phyloP scores from a whole-genome alignment of 352 stramenopile species.

The Globisporangium abappressorium region DNA sequence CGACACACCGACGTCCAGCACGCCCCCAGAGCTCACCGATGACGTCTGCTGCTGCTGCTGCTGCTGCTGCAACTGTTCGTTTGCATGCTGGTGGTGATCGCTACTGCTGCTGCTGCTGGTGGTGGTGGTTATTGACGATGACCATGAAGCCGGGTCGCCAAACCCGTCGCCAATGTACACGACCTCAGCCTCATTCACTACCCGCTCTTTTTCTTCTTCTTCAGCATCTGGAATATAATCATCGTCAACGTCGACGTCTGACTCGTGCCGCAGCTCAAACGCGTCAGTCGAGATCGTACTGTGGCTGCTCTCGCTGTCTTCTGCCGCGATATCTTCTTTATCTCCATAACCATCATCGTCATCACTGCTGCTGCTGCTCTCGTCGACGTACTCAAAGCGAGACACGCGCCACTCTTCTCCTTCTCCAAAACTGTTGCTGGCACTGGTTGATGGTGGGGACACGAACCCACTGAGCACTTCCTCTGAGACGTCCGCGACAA shows the following conservation, averaged over 20 bases:
- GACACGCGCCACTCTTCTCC: slow-evolving; percentile 1
- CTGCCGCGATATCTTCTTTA: slow-evolving; percentile 7
- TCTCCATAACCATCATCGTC: neutral
- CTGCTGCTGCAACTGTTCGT: neutral
- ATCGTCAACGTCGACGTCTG: slow-evolving; percentile 8
- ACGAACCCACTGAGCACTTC: slow-evolving; percentile 42
- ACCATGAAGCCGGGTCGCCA: neutral
- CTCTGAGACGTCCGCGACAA: slow-evolving; percentile 63
- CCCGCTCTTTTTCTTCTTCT: slow-evolving; percentile 15
- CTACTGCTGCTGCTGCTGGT: neutral
- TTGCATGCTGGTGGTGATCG: neutral
- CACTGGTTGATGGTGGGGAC: neutral
- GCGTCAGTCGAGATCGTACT: slow-evolving; percentile 20
- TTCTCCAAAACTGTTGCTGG: slow-evolving; percentile 12
- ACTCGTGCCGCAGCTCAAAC: slow-evolving; percentile 14
- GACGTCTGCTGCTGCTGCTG: neutral
- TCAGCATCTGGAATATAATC: slow-evolving; percentile 23
- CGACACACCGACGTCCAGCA: slow-evolving; percentile 50
- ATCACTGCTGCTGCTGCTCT: slow-evolving; percentile 11
- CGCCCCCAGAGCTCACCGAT: slow-evolving; percentile 11
- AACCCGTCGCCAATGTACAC: slow-evolving; percentile 2
- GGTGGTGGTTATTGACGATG: neutral
- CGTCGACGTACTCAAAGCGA: slow-evolving; percentile 41
- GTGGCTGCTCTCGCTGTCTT: slow-evolving; percentile 14
- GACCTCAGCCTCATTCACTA: slow-evolving; percentile 20